Evolutionary conservation across 148 eudicot genomes (phyloP), one percentile per base, ranked within the genome.

Genomic region (Camellia sinensis): DNA sequence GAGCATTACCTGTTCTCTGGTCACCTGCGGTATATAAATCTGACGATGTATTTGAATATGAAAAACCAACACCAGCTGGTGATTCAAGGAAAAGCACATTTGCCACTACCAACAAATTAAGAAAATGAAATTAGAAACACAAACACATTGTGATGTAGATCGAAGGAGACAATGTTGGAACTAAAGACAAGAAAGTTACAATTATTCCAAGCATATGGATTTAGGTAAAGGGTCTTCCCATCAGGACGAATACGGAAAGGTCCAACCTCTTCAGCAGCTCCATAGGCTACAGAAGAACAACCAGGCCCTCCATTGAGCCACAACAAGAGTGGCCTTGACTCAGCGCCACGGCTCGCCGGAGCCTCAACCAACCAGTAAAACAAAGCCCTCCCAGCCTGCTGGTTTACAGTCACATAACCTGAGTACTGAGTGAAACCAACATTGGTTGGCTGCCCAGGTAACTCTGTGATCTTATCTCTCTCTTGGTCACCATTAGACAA

Each of bases 231-330:
- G 6, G 87, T 84, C 64, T 85, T 91, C 74, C 95, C 98, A 80
- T 93, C 94, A 44, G 90, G 73, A 13, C 76, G 82, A 79, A 95
- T 90, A 73, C 83, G 95, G 46, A 95, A 88, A 61, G 98, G 98
- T 19, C 98, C 98, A 82, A 95, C 85, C 77, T 95, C 98, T 87
- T 92, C 98, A 77, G 97, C 88, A 86, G 95, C 98, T 66, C 98
- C 98, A 90, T 90, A 95, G 63, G 95, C 98, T 74, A 95, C 85
- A 70, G 98, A 95, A 29, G 98, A 95, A 75, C 98, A 95, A 78
- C 98, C 98, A 77, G 97, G 98, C 0, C 97, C 98, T 41, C 98
- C 98, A 90, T 93, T 95, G 52, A 95, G 93, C 98, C 97, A 92
- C 82, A 95, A 87, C 8, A 95, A 80, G 12, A 93, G 85, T 41